phyloP scores from a whole-genome alignment of 441 rosid species.

The Hura crepitans region DNA sequence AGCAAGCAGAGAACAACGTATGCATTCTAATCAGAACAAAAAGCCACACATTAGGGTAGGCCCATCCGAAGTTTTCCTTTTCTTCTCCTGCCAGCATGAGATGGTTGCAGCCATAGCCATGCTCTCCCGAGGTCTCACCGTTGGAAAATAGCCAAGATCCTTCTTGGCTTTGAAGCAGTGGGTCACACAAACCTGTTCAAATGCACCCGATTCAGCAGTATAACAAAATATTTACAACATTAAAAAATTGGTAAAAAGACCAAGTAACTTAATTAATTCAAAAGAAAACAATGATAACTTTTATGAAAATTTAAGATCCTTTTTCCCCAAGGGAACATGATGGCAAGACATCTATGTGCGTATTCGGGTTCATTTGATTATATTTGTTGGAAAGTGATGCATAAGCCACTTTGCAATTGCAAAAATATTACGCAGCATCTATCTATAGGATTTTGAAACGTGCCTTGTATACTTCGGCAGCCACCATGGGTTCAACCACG shows the following conservation, averaged over 20 bases:
- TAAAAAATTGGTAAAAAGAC: slow-evolving; percentile 12
- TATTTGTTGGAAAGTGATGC: not conserved
- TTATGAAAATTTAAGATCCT: not conserved
- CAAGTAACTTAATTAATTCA: slow-evolving; percentile 8
- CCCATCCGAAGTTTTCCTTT: slow-evolving; percentile 68
- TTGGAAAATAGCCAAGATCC: slow-evolving; percentile 86
- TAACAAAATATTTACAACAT: not conserved
- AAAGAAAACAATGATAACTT: not conserved
- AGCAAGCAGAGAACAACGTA: slow-evolving; percentile 49
- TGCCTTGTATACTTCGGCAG: slow-evolving; percentile 93
- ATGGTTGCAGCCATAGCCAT: slow-evolving; percentile 95
- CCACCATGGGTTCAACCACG: slow-evolving; percentile 79
- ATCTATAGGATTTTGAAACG: slow-evolving; percentile 13
- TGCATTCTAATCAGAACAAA: slow-evolving; percentile 48
- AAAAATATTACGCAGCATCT: not conserved
- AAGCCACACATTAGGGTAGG: slow-evolving; percentile 64
- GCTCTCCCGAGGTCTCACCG: slow-evolving; percentile 72
- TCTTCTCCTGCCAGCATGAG: slow-evolving; percentile 69
- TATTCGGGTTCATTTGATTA: not conserved
- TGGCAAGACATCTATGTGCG: not conserved
- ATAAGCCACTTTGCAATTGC: not conserved
- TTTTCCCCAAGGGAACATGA: not conserved
- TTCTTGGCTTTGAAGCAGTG: slow-evolving; percentile 83
- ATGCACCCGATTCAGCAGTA: slow-evolving; percentile 21
- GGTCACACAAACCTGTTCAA: slow-evolving; percentile 76